Conservation (phyloP, 2,329 filamentous ascomycete species). For the Hymenoscyphus infarciens region DNA sequence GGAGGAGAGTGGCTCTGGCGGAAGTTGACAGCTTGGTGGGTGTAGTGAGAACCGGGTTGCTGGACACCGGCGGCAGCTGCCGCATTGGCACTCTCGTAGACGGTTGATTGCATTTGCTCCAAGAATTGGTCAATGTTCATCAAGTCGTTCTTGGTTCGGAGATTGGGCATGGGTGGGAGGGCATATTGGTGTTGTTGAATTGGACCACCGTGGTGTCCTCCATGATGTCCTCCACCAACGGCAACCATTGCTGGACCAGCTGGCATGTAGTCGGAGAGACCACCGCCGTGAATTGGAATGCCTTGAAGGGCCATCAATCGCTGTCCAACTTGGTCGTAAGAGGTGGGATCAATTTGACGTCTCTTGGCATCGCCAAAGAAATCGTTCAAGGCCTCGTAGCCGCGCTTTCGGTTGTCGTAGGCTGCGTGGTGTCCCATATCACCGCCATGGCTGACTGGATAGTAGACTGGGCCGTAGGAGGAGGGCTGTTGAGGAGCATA, state of each 20-base stretch:
- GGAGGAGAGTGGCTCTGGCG: constrained; percentile 55
- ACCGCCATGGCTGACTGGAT: constrained; percentile 63
- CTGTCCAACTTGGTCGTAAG: constrained; percentile 89
- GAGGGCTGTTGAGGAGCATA: constrained; percentile 51
- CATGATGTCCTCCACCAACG: constrained; percentile 44
- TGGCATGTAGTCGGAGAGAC: constrained; percentile 53
- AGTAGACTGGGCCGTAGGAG: constrained; percentile 73
- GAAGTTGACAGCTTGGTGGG: constrained; percentile 51
- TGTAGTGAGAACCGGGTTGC: constrained; percentile 67
- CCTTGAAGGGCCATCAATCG: constrained; percentile 79
- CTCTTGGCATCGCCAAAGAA: constrained; percentile 94
- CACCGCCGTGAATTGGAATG: constrained; percentile 57
- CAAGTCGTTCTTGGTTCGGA: constrained; percentile 90
- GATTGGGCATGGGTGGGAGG: constrained; percentile 80
- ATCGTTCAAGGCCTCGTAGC: constrained; percentile 85
- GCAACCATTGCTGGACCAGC: constrained; percentile 50
- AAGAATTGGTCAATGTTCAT: constrained; percentile 92
- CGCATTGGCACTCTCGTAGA: constrained; percentile 87
- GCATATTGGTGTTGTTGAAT: constrained; percentile 74
- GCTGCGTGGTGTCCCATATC: constrained; percentile 61
- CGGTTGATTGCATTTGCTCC: constrained; percentile 91
- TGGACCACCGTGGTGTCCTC: constrained; percentile 41
- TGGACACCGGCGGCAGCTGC: constrained; percentile 76
- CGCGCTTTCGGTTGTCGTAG: constrained; percentile 75
- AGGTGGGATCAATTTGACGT: constrained; percentile 80